phyloP scores from a whole-genome alignment of 2,329 filamentous ascomycete species.

The Leptographium flavum region DNA sequence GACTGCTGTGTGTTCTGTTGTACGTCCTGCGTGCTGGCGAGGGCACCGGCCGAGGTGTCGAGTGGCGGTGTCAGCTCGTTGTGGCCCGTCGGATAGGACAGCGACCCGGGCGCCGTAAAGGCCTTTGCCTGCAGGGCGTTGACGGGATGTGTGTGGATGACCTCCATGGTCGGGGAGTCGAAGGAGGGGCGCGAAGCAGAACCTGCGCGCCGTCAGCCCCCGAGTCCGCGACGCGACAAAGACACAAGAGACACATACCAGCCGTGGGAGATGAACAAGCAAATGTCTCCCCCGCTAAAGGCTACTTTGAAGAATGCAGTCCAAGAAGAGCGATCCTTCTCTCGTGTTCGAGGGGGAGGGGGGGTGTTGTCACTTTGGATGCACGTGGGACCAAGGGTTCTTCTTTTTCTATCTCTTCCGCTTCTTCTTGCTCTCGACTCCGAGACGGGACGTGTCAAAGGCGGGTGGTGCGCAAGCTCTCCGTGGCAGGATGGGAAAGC shows the following conservation, averaged over 20 bases:
- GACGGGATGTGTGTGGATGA: constrained; percentile 79
- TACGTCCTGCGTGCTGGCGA: too few species aligned
- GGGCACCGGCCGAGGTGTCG: constrained; percentile 24
- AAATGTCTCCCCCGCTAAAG: constrained; percentile 75
- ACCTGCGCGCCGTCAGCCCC: neutral
- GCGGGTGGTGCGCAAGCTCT: too few species aligned
- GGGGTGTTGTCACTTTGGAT: neutral
- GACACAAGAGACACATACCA: constrained; percentile 32
- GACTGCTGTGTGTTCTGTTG: constrained; percentile 1
- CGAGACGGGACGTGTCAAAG: neutral
- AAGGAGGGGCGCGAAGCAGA: neutral
- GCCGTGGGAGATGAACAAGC: constrained; percentile 88
- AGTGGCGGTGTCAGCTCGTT: constrained; percentile 72
- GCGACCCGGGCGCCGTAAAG: constrained; percentile 81
- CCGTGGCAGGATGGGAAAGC: neutral
- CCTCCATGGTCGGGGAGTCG: constrained; percentile 47
- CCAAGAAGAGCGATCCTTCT: too few species aligned
- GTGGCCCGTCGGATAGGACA: constrained; percentile 79
- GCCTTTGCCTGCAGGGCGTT: constrained; percentile 89
- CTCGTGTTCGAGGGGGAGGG: neutral
- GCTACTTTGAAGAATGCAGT: neutral
- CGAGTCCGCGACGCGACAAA: neutral
- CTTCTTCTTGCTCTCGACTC: neutral
- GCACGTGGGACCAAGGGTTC: neutral
- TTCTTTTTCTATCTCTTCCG: neutral